phyloP scores from a whole-genome alignment of 83 land plant genomes.

The Picea abies region DNA sequence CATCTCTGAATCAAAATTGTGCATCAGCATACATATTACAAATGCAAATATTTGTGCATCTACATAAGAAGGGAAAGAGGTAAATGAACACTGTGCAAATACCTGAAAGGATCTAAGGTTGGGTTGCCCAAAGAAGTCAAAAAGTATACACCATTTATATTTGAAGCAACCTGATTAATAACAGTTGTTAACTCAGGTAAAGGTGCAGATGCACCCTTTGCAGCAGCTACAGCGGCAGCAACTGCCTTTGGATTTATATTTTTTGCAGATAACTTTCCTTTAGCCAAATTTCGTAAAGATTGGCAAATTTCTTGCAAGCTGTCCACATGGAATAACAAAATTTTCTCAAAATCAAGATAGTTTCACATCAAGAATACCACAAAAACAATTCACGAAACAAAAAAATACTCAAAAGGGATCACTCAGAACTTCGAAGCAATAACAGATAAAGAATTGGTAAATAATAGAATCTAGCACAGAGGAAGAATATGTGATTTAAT shows the following conservation, averaged over 20 bases:
- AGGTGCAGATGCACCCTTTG: constrained; percentile 54
- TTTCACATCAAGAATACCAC: neutral
- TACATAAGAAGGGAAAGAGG: neutral
- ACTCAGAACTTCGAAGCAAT: neutral
- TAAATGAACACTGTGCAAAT: neutral
- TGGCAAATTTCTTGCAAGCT: constrained; percentile 50
- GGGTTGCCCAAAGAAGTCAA: constrained; percentile 47
- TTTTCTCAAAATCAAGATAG: neutral
- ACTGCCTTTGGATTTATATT: constrained; percentile 32
- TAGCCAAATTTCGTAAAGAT: constrained; percentile 52
- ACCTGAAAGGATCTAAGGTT: constrained; percentile 64
- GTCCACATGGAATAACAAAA: neutral
- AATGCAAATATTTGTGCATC: neutral
- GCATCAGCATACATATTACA: neutral
- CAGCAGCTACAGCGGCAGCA: constrained; percentile 53
- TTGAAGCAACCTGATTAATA: constrained; percentile 49
- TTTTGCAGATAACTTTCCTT: constrained; percentile 34
- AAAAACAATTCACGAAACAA: neutral
- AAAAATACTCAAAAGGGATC: neutral
- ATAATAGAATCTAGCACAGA: neutral
- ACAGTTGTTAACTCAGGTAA: constrained; percentile 41
- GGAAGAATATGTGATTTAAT: neutral
- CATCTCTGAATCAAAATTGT: constrained; percentile 13
- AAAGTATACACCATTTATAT: constrained; percentile 47
- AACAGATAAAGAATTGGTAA: neutral